Evolutionary conservation across 1,139 yeast species (phyloP), one percentile per base, ranked within the genome.

Genomic region (Blastobotrys arbuscula): DNA sequence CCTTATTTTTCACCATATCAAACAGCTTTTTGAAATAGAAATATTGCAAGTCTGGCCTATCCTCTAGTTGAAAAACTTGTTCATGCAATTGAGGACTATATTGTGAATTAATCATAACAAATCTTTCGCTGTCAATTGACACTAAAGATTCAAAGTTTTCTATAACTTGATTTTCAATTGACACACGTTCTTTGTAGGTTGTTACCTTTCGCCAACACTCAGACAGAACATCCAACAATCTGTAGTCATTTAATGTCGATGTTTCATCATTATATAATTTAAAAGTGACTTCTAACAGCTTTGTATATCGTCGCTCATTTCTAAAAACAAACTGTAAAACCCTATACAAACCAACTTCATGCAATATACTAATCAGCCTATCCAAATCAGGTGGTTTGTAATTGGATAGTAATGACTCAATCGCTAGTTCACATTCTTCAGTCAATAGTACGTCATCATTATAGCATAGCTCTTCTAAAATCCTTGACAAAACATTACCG

Each of bases 371-470:
- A 9, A 82, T 65, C 39, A 85, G 66, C 24, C 66, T 66, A 0
- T 69, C 68, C 28, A 67, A 58, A 54, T 79, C 75, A 1, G 73
- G 68, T 0, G 89, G 87, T 45, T 75, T 78, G 61, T 81, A 82
- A 3, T 73, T 68, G 0, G 90, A 77, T 3, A 89, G 64, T 16
- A 89, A 61, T 43, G 87, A 76, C 57, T 82, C 85, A 15, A 87
- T 66, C 1, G 92, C 89, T 48, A 83, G 67, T 59, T 88, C 92
- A 59, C 88, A 78, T 55, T 86, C 94, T 39, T 71, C 75, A 44
- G 70, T 72, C 36, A 72, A 59, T 51, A 49, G 57, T 1, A 53
- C 44, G 1, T 67, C 67, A 15, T 69, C 69, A 2, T 66, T 61
- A n/a, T 68, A 59, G 55, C 89, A 81, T 31, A 87, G 67, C 12